Evolutionary conservation across 2,329 filamentous ascomycete genomes (phyloP).

Genomic region (Harringtonia aguacate): DNA sequence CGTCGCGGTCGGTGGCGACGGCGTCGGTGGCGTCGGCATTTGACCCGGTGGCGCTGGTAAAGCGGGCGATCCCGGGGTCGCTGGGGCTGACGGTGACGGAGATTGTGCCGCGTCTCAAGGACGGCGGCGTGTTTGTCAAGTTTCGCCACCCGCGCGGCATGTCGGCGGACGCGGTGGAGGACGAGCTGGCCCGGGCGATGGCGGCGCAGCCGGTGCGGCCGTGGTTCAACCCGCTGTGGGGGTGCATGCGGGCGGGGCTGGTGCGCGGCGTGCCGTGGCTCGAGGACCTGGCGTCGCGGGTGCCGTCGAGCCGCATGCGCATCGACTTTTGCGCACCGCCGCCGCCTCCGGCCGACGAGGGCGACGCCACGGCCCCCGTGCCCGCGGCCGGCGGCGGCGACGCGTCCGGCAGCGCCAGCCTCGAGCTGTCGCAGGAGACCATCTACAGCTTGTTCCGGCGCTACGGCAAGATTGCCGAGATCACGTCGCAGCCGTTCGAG

Average conservation of each 20-base stretch:
- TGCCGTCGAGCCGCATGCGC: conserved; percentile 64
- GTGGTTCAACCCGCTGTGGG: conserved; percentile 78
- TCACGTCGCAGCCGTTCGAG: conserved; percentile 69
- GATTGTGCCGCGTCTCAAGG: conserved; percentile 74
- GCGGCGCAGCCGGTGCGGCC: conserved; percentile 64
- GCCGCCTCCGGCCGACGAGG: conserved; percentile 22
- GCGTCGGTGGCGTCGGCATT: conserved; percentile 12
- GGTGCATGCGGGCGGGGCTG: conserved; percentile 53
- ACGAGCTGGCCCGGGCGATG: conserved; percentile 51
- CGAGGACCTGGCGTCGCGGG: conserved; percentile 70
- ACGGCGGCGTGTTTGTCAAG: conserved; percentile 90
- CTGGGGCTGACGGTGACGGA: conserved; percentile 63
- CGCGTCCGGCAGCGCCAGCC: conserved; percentile 48
- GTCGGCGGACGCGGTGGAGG: conserved; percentile 30
- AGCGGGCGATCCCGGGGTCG: conserved; percentile 51
- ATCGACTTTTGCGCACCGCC: conserved; percentile 74
- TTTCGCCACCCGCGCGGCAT: conserved; percentile 44
- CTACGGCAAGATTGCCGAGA: conserved; percentile 86
- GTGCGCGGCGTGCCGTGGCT: conserved; percentile 87
- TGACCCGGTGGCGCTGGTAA: conserved; percentile 43
- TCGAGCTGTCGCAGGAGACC: conserved; percentile 76
- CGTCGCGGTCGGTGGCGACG: not conserved
- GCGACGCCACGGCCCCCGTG: not conserved
- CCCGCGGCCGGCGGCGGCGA: conserved; percentile 3
- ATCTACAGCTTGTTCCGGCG: conserved; percentile 79